Evolutionary conservation across 139 green algal species (phyloP), one percentile per base, ranked within the genome.

Genomic region (Tetraselmis chui): DNA sequence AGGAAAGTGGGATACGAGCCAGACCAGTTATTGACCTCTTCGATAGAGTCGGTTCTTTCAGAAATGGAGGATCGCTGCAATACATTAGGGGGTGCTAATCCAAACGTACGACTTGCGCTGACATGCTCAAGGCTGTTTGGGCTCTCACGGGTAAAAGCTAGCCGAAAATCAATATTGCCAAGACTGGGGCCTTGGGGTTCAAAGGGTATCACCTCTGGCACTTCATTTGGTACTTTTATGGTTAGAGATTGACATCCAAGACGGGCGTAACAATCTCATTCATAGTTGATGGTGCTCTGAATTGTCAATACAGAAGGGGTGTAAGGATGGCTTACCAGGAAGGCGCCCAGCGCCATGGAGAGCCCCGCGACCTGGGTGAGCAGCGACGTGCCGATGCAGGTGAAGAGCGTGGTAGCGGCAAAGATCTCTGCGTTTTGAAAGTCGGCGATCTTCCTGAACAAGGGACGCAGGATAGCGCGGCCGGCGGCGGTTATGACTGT

Each of bases 381-480:
- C 2, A 96, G 81, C 1, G 85, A 91, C 1, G 90, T 96, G 27
- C 94, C 94, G 76, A 97, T 88, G 22, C 93, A 90, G n/a, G 94
- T 87, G 29, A 94, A 89, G 59, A 94, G 85, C 25, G 91, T 94
- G 22, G 86, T 88, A 59, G 96, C 94, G 22, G 94, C 91, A 88
- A 99, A 98, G 79, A 99, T 95, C 85, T 98, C 97, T 0, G 92
- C 88, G 85, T 99, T 98, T 28, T 92, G 88, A 59, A 96, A 93
- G 45, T 94, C 86, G 2, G 88, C 86, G 83, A 95, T 95, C 77
- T 91, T 87, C 83, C 91, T 95, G 86, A 93, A 92, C 25, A 94
- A 59, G 1, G 91, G 91, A 25, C 86, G 86, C 80, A 92, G 80
- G 29, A 93, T 32, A 31, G 86, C 85, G 30, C 93, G 87, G 2